Evolutionary conservation across 1,284 basidiomycete genomes (phyloP).

Genomic region (Somion occarium): DNA sequence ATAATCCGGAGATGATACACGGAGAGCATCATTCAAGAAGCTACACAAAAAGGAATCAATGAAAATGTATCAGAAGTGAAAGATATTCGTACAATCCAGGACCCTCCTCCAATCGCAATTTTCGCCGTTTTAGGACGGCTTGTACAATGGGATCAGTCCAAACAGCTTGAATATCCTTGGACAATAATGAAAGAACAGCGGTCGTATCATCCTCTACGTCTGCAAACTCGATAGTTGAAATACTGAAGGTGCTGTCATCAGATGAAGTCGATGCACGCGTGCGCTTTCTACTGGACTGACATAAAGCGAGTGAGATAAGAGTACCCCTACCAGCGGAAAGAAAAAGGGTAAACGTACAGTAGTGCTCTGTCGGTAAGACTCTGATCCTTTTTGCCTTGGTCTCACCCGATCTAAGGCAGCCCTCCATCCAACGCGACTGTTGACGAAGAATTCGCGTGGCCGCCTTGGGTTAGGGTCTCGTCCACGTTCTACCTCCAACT

Average conservation of each 20-base stretch:
- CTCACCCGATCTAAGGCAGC: conserved; percentile 13
- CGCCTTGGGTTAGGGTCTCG: conserved; percentile 9
- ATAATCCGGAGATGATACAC: conserved; percentile 54
- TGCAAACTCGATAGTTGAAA: not conserved
- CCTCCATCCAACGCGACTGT: conserved; percentile 22
- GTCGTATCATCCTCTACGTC: conserved; percentile 24
- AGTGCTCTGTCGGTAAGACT: too few species aligned
- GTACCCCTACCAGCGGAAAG: too few species aligned
- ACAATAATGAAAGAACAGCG: conserved; percentile 49
- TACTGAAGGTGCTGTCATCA: not conserved
- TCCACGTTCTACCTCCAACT: conserved; percentile 3
- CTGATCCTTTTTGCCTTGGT: not conserved
- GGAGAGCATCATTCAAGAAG: conserved; percentile 58
- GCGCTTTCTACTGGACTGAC: not conserved
- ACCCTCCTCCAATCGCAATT: conserved; percentile 53
- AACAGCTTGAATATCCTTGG: conserved; percentile 57
- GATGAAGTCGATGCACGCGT: not conserved
- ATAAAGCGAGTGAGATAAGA: not conserved
- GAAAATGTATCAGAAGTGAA: not conserved
- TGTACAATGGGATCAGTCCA: conserved; percentile 60
- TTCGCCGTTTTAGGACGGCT: conserved; percentile 46
- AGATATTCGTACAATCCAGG: conserved; percentile 71
- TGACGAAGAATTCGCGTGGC: conserved; percentile 18
- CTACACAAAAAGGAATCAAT: conserved; percentile 22
- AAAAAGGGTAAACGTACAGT: too few species aligned